Evolutionary conservation across 768 basidiomycete genomes (phyloP), one percentile per base, ranked within the genome.

Genomic region (Mycena rosella): DNA sequence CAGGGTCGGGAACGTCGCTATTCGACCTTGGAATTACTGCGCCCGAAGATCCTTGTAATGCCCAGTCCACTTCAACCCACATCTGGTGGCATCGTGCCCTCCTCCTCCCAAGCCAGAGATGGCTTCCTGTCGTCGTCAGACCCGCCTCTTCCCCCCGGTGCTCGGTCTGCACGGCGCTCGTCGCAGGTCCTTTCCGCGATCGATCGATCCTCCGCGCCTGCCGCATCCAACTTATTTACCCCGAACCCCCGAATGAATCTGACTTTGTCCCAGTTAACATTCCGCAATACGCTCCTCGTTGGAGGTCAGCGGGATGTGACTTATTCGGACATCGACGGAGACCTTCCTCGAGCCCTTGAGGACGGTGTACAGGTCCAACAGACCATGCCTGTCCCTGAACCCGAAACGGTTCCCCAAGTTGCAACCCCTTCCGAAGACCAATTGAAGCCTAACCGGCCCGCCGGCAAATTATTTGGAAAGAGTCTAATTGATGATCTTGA

Each of bases 31-130:
- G 93, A 96, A 34, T 82, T 97, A 48, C 84, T 97, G 72, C 86
- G 96, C 24, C 96, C 96, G 1, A 96, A 96, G 77, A 86, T 96
- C n/a, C 89, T 98, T 49, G 89, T 98, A 68, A 97, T 98, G 96
- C 96, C 96, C 13, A 92, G 91, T 67, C 94, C 95, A 2, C 81
- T 97, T 40, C 93, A 96, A 72, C 80, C 83, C 56, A 74, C 81
- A 20, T 72, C 78, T 40, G 68, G 77, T 29, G 69, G 79, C 24
- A 69, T 82, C 20, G 76, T 81, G n/a, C 74, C 81, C 48, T 65
- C 83, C 18, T 69, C 73, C 45, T 74, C 74, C 4, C 79, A 76
- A 44, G 72, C 83, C 34, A 81, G 84, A 52, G 87, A 87, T 53
- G 91, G 90, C 11, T 92, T 94, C 76, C 83, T 88, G 75, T 76